These are phyloP conservation scores for Chlamydomonas schloesseri DNA, from an alignment of 139 green algal species.

Conservation along the genomic window DNA sequence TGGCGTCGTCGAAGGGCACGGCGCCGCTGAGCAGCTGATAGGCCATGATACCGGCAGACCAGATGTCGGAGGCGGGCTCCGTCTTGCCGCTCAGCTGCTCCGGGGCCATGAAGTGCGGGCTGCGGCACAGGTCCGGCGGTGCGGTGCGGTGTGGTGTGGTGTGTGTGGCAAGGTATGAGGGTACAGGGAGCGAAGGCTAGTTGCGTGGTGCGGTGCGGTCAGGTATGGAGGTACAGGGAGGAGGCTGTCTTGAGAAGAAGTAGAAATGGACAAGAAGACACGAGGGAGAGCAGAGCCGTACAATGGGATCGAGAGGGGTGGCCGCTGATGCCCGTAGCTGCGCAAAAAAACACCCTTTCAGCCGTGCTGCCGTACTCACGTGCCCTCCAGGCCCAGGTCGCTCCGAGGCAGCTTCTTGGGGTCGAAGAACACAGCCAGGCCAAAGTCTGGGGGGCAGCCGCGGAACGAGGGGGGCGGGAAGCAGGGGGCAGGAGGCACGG, in stretches of 20 bases:
- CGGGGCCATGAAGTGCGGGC: conserved; percentile 77
- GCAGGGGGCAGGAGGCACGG: neutral
- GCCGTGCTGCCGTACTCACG: no score
- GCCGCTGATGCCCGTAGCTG: no score
- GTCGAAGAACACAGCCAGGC: conserved; percentile 88
- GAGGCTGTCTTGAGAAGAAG: neutral
- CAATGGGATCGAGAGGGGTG: no score
- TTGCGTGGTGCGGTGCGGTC: no score
- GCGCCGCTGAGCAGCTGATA: conserved; percentile 88
- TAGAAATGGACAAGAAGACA: no score
- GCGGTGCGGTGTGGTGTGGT: no score
- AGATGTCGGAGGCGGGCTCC: conserved; percentile 84
- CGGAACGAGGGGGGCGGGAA: neutral
- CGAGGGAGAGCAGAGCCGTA: no score
- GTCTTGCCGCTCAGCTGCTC: conserved; percentile 83
- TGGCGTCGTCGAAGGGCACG: conserved; percentile 91
- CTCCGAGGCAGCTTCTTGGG: conserved; percentile 76
- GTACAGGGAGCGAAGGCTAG: neutral
- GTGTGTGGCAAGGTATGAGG: neutral
- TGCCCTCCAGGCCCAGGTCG: conserved; percentile 92
- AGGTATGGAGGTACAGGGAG: neutral
- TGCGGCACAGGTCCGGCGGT: neutral
- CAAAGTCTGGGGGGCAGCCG: conserved; percentile 80
- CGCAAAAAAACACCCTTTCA: no score
- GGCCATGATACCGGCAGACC: conserved; percentile 91